Evolutionary conservation across 208 protist genomes (phyloP).

Genomic region (Acanthamoeba castellanii): DNA sequence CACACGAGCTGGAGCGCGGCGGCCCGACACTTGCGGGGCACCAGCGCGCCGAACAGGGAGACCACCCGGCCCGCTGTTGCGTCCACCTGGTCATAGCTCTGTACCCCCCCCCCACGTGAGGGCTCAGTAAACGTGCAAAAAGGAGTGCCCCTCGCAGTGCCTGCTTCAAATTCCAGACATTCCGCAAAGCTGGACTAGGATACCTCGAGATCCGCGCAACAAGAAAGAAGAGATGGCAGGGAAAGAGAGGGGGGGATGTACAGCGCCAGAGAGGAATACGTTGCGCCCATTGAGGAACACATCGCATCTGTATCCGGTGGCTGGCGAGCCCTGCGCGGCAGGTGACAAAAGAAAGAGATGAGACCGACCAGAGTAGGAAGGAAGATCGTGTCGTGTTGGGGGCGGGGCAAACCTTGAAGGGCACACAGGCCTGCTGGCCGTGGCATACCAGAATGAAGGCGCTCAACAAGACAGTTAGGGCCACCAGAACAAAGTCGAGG

Average conservation of each 20-base stretch:
- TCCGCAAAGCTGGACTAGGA: too few relatives aligned
- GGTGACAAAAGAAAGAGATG: neutral
- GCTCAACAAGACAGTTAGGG: neutral
- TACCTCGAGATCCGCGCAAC: too few relatives aligned
- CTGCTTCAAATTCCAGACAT: neutral
- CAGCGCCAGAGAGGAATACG: neutral
- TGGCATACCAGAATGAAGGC: neutral
- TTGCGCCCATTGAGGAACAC: neutral
- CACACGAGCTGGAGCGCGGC: neutral
- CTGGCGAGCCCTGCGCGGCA: neutral
- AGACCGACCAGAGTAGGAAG: neutral
- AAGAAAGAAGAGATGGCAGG: neutral
- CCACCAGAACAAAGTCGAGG: too few relatives aligned
- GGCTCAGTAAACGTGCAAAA: too few relatives aligned
- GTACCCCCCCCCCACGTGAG: too few relatives aligned
- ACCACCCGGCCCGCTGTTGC: neutral
- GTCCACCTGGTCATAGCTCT: slow-evolving; percentile 1
- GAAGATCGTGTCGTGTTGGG: too few relatives aligned
- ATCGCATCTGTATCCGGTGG: neutral
- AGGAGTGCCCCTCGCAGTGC: too few relatives aligned
- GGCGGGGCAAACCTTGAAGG: neutral
- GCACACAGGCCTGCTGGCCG: neutral
- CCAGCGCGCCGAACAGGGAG: neutral
- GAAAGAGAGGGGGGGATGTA: neutral
- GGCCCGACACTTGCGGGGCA: neutral